Evolutionary conservation across 441 rosid species (phyloP), one percentile per base, ranked within the genome.

Genomic region (Gossypium trilobum): DNA sequence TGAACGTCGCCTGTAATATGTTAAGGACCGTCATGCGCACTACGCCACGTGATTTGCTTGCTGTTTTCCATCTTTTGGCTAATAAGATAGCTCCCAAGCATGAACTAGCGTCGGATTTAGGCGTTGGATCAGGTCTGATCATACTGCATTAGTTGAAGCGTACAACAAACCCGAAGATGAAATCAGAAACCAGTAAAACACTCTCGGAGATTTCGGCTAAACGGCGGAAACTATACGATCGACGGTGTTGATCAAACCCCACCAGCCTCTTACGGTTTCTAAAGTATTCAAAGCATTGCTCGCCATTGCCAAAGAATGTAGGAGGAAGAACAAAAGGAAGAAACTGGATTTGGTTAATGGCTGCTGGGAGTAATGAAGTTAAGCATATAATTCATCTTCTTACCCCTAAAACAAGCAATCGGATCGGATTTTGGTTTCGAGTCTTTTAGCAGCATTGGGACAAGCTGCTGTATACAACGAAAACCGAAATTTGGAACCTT

Each of bases 161-260:
- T 91, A 79, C 80, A 96, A 96, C 76, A 85, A 87, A 80, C 87
- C 89, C 8, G 93, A 88, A 75, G 72, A 74, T 25, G 83, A 85
- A 48, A 87, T 93, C 77, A 87, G 83, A 83, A 81, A 79, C 78
- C 87, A 81, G 57, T 79, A 86, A 78, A 83, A 86, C 91, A 96
- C 86, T 19, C 19, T 57, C 54, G 97, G 98, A 78, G 98, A 91
- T 82, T 77, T 93, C 74, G 96, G 98, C 14, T 85, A 85, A 74
- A 97, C 89, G 29, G 97, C 97, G 54, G 84, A 91, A 86, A 90
- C 84, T 73, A 91, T 96, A 79, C 90, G 97, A 46, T 85, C 89
- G 46, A 80, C 87, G 54, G 83, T 87, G 87, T 90, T 89, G 96
- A 85, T 85, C 70, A 87, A 87, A 80, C 97, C 98, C 3, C 86